These are phyloP conservation scores for Gomphus bonarii DNA, from an alignment of 1,284 basidiomycete genomes.

Conservation along the genomic window DNA sequence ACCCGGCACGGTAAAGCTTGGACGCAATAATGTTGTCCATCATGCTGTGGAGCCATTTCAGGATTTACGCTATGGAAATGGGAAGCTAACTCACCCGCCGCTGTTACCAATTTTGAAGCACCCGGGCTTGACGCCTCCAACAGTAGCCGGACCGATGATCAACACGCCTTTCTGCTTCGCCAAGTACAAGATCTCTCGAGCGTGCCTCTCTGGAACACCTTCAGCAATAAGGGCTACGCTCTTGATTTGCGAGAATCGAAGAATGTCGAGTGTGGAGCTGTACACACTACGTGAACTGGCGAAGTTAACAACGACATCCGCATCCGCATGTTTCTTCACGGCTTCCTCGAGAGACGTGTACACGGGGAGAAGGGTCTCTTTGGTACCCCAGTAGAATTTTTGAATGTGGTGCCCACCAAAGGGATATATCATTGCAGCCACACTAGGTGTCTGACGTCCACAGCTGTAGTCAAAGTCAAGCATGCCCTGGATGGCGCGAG, in stretches of 20 bases:
- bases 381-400: slow-evolving; percentile 99
- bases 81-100: slow-evolving; percentile 57
- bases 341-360: slow-evolving; percentile 94
- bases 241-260: slow-evolving; percentile 65
- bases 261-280: slow-evolving; percentile 86
- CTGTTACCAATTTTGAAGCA: slow-evolving; percentile 99
- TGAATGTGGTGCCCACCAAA: slow-evolving; percentile 99
- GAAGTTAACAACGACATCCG: slow-evolving; percentile 98
- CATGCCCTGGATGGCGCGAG: slow-evolving; percentile 99
- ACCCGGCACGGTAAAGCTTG: slow-evolving; percentile 96
- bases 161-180: slow-evolving; percentile 82
- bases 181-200: slow-evolving; percentile 89
- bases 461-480: slow-evolving; percentile 99
- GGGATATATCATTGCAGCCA: slow-evolving; percentile 99
- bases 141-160: slow-evolving; percentile 97
- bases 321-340: slow-evolving; percentile 91
- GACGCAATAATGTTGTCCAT: slow-evolving; percentile 99
- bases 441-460: slow-evolving; percentile 85
- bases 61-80: slow-evolving; percentile 12
- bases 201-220: slow-evolving; percentile 97
- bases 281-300: slow-evolving; percentile 93
- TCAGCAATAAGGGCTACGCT: slow-evolving; percentile 94
- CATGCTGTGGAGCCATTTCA: slow-evolving; percentile 50
- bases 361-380: slow-evolving; percentile 95
- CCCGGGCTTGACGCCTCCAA: slow-evolving; percentile 99